A percentile compares a stretch with the other conserved stretches of the same genome.
Conservation (phyloP, 164 flowering plant species). For the Annona cherimola region DNA sequence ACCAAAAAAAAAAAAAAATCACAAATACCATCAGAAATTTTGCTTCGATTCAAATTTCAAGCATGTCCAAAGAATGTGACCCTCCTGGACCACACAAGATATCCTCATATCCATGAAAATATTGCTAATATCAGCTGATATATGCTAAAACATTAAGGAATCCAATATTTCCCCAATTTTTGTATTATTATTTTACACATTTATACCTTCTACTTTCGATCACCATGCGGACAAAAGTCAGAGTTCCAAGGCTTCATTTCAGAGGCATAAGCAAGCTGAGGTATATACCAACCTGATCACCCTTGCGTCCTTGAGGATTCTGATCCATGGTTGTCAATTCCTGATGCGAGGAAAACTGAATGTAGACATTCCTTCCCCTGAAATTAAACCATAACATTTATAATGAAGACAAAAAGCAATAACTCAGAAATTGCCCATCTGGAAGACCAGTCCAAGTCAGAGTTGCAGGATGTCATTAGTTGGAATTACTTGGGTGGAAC, state of each 20-base stretch:
- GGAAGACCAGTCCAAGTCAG: neutral
- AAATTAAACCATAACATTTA: conserved; percentile 5
- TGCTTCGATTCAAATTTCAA: too few species aligned
- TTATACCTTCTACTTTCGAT: too few species aligned
- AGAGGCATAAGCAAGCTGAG: neutral
- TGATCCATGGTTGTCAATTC: conserved; percentile 89
- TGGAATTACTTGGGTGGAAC: neutral
- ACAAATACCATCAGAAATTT: too few species aligned
- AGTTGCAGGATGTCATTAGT: neutral
- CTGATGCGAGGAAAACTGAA: conserved; percentile 97
- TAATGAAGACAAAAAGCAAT: neutral
- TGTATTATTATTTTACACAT: too few species aligned
- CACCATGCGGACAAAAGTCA: too few species aligned
- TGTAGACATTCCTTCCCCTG: conserved; percentile 95
- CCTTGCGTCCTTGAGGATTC: conserved; percentile 56
- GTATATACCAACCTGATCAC: conserved; percentile 68
- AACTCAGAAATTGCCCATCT: neutral
- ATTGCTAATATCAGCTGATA: neutral
- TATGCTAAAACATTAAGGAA: too few species aligned
- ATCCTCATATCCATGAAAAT: too few species aligned
- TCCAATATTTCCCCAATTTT: too few species aligned
- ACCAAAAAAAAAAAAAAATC: too few species aligned
- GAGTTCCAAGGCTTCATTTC: too few species aligned
- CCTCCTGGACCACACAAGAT: too few species aligned
- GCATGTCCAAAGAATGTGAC: too few species aligned